A percentile compares a stretch with the other conserved stretches of the same genome.
These are phyloP conservation scores for Hippophae tibetana DNA, from an alignment of 306 rosid genomes.

Conservation along the genomic window DNA sequence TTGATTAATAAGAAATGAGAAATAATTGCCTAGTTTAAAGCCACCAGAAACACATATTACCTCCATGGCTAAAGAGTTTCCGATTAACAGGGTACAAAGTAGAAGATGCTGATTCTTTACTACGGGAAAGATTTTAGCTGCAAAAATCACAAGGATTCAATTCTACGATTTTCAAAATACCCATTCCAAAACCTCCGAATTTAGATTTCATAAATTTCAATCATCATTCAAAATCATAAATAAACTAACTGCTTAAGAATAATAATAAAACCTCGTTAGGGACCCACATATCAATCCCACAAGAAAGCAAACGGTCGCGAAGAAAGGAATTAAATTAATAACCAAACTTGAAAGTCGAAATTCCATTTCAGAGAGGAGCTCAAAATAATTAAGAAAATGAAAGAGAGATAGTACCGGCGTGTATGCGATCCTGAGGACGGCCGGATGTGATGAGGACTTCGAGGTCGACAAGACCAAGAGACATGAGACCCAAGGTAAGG, in stretches of 20 bases:
- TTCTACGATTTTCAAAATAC: not conserved
- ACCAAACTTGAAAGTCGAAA: not conserved
- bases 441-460: constrained; percentile 95
- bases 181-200: not conserved
- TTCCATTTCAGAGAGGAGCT: not conserved
- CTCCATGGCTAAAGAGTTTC: constrained; percentile 95
- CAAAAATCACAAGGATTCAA: constrained; percentile 6
- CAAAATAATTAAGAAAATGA: not conserved
- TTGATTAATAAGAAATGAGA: not conserved
- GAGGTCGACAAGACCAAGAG: constrained; percentile 89
- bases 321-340: no score
- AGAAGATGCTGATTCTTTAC: constrained; percentile 95
- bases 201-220: not conserved
- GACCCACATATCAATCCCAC: no score
- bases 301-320: no score
- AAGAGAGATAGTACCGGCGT: constrained; percentile 42
- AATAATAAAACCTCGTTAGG: not conserved
- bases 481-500: constrained; percentile 95
- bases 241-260: not conserved
- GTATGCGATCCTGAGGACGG: constrained; percentile 80
- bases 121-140: constrained; percentile 94
- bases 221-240: constrained; percentile 1
- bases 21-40: not conserved
- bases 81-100: constrained; percentile 90
- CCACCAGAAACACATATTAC: constrained; percentile 27